These are phyloP conservation scores for Skeletonema marinoi DNA, from an alignment of 108 stramenopile species.

Conservation along the genomic window DNA sequence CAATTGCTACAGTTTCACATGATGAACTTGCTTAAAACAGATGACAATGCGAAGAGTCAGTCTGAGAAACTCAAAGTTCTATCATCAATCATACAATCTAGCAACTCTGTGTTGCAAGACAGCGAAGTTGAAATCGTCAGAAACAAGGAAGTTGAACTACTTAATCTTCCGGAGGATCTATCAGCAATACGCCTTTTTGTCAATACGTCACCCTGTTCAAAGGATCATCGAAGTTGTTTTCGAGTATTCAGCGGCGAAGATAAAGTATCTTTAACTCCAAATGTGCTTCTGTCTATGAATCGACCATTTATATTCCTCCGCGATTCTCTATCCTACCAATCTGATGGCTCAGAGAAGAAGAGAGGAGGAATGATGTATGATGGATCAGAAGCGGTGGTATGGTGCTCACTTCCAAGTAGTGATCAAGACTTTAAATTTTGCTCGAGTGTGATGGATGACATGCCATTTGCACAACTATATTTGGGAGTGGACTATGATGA, in stretches of 20 bases:
- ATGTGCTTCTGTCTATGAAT: neutral
- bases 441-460: neutral
- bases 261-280: neutral
- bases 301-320: neutral
- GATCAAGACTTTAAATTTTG: neutral
- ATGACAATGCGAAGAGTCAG: neutral
- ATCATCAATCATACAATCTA: neutral
- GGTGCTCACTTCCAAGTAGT: neutral
- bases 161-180: neutral
- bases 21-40: neutral
- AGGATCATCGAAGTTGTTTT: neutral
- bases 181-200: neutral
- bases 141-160: neutral
- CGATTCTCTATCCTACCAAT: neutral
- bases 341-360: neutral
- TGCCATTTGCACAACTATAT: neutral
- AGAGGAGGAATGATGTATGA: neutral
- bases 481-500: neutral
- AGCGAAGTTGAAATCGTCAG: neutral
- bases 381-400: slow-evolving; percentile 1
- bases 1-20: neutral
- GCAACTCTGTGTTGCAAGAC: neutral
- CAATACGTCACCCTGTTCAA: neutral
- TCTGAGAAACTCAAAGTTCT: neutral
- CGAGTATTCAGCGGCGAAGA: neutral